A percentile compares a stretch with the other conserved stretches of the same genome.
phyloP scores from a whole-genome alignment of 306 rosid species.

The Dalbergia cochinchinensis region DNA sequence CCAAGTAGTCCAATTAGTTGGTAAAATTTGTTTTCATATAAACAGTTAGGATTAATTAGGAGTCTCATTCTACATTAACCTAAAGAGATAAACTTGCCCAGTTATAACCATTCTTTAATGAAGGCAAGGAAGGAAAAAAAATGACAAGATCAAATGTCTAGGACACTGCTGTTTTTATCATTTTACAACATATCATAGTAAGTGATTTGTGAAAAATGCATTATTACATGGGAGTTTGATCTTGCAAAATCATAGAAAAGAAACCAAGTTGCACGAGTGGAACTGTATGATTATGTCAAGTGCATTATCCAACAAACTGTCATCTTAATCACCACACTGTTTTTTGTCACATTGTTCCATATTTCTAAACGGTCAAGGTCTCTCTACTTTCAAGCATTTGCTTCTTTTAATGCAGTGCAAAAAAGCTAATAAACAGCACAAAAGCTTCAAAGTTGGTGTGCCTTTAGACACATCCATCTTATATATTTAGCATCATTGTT shows the following conservation, averaged over 20 bases:
- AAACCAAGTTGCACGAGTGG: conserved; percentile 56
- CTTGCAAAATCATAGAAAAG: conserved; percentile 37
- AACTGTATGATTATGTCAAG: conserved; percentile 38
- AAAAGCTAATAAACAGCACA: conserved; percentile 44
- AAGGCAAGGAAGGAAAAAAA: background rate
- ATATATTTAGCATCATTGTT: conserved; percentile 44
- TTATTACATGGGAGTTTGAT: conserved; percentile 44
- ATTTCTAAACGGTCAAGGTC: conserved; percentile 46
- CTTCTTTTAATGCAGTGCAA: conserved; percentile 58
- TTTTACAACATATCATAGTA: conserved; percentile 35
- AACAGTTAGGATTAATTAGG: conserved; percentile 21
- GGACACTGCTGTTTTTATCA: conserved; percentile 26
- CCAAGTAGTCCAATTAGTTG: conserved; percentile 31
- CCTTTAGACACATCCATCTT: conserved; percentile 53
- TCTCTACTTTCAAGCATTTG: conserved; percentile 43
- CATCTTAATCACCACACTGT: conserved; percentile 45
- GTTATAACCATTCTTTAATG: background rate
- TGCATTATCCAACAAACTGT: conserved; percentile 40
- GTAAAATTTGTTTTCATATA: conserved; percentile 34
- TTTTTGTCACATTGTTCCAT: conserved; percentile 54
- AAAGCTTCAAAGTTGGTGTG: conserved; percentile 57
- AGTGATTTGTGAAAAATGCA: conserved; percentile 39
- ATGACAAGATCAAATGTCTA: conserved; percentile 29
- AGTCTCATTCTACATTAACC: background rate
- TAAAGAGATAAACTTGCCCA: conserved; percentile 12